These are phyloP conservation scores for Auricularia sp. DNA, from an alignment of 768 basidiomycete genomes.

Conservation along the genomic window DNA sequence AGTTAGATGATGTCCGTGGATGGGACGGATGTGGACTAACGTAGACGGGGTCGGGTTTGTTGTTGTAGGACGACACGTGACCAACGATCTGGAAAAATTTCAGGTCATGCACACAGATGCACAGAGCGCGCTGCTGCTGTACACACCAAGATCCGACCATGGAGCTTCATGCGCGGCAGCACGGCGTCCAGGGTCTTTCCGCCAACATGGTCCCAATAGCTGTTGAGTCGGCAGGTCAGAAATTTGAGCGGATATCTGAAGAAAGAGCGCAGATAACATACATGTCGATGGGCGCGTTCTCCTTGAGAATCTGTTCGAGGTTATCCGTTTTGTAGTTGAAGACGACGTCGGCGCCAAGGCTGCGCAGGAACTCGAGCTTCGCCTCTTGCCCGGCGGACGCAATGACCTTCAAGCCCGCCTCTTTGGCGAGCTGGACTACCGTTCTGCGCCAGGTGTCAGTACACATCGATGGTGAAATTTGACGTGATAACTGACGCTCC, in stretches of 20 bases:
- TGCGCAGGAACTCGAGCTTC: conserved; percentile 29
- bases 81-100: conserved; percentile 7
- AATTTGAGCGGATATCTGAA: too few relatives aligned
- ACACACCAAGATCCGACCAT: conserved; percentile 37
- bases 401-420: conserved; percentile 31
- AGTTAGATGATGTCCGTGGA: conserved; percentile 20
- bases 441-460: not conserved
- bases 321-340: conserved; percentile 27
- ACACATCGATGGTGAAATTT: not conserved
- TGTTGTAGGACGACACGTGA: conserved; percentile 17
- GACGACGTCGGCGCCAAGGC: conserved; percentile 27
- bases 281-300: conserved; percentile 29
- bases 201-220: conserved; percentile 52
- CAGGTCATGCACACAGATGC: too few relatives aligned
- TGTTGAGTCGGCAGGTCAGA: not conserved
- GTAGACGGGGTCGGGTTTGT: conserved; percentile 12
- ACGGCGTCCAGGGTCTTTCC: conserved; percentile 51
- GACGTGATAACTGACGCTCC: conserved; percentile 40
- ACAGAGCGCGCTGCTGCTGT: too few relatives aligned
- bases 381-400: conserved; percentile 32
- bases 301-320: conserved; percentile 22
- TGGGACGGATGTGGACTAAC: conserved; percentile 15
- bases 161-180: conserved; percentile 31
- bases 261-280: conserved; percentile 2
- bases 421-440: conserved; percentile 32